Conservation (phyloP, 176 grass and related monocot genomes). For the Carex littledalei region DNA sequence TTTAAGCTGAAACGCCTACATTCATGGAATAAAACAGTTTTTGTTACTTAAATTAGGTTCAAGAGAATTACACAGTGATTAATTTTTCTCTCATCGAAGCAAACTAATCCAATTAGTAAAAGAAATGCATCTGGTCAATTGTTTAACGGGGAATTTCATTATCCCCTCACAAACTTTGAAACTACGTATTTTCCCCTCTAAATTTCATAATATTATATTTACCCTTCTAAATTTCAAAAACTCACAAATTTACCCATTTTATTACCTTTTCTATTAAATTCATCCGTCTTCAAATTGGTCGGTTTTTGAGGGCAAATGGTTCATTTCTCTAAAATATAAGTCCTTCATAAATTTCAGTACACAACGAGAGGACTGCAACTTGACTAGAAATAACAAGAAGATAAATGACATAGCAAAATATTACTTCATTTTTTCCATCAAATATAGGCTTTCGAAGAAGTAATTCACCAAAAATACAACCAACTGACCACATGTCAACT, state of each 20-base stretch:
- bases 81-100: not conserved
- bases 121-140: not conserved
- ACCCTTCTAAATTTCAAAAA: too few species aligned
- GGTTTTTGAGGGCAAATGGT: too few species aligned
- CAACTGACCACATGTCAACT: conserved; percentile 98
- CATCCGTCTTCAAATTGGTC: too few species aligned
- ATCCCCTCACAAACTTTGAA: too few species aligned
- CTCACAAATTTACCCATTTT: not conserved
- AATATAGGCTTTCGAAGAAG: conserved; percentile 82
- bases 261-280: conserved; percentile 48
- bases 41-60: not conserved
- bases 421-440: conserved; percentile 83
- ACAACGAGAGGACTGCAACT: not conserved
- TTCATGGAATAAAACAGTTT: not conserved
- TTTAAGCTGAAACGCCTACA: conserved; percentile 67
- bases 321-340: conserved; percentile 20
- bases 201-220: not conserved
- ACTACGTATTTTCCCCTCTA: too few species aligned
- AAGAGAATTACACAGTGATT: not conserved
- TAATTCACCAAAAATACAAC: conserved; percentile 94
- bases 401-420: conserved; percentile 7
- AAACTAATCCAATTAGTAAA: not conserved
- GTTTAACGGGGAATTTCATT: not conserved
- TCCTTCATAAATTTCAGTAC: not conserved
- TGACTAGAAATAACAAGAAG: not conserved